phyloP scores from a whole-genome alignment of 2,329 filamentous ascomycete genomes.

The Colletotrichum zoysiae region DNA sequence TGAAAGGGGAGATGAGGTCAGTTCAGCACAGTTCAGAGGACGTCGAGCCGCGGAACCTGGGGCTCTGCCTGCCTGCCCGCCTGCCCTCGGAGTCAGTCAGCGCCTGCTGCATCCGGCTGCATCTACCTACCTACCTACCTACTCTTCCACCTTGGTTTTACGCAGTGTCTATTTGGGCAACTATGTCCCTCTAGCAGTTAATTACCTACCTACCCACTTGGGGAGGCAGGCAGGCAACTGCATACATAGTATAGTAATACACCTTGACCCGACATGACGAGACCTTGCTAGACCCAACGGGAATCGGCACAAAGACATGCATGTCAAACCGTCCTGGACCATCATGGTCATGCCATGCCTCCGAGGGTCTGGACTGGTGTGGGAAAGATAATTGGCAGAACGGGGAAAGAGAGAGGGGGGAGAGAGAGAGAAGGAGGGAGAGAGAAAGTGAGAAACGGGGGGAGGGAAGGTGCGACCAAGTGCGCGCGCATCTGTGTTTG shows the following conservation, averaged over 20 bases:
- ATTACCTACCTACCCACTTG: too few relatives aligned
- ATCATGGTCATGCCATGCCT: neutral
- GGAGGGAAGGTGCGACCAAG: neutral
- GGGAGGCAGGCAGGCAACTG: too few relatives aligned
- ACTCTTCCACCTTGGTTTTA: neutral
- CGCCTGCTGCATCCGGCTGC: neutral
- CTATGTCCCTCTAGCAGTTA: too few relatives aligned
- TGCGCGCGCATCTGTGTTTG: neutral
- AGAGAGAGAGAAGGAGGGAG: neutral
- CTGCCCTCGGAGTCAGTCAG: neutral
- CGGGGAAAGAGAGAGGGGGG: neutral
- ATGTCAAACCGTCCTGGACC: neutral
- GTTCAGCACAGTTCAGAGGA: neutral
- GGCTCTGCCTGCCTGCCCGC: constrained; percentile 20
- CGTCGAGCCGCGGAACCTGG: constrained; percentile 17
- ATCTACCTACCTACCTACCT: neutral
- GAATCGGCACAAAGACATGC: neutral
- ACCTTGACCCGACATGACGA: constrained; percentile 4
- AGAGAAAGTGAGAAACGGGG: neutral
- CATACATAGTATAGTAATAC: too few relatives aligned
- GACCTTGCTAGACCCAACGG: constrained; percentile 21
- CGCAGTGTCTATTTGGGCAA: too few relatives aligned
- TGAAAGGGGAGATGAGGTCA: neutral
- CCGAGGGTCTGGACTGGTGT: neutral
- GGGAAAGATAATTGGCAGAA: neutral